phyloP scores from a whole-genome alignment of 2,329 filamentous ascomycete species.

The Hyphodiscus sp. region DNA sequence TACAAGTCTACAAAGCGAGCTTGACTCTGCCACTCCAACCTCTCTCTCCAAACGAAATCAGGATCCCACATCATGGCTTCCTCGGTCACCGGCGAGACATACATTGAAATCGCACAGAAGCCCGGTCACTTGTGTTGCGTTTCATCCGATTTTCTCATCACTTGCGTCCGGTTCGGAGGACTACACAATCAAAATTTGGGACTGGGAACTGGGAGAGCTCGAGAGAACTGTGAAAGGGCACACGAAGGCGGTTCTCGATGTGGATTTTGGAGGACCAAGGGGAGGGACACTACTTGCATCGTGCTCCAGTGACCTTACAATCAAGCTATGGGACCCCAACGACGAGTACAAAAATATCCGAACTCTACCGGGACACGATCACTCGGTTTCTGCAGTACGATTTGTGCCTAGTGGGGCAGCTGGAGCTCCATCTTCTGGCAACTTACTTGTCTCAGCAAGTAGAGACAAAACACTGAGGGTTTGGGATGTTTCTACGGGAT shows the following conservation, averaged over 20 bases:
- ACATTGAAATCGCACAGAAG: constrained; percentile 76
- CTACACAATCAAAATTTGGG: constrained; percentile 93
- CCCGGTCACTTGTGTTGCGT: constrained; percentile 80
- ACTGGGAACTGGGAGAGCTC: constrained; percentile 88
- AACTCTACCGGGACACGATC: constrained; percentile 85
- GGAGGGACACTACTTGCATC: constrained; percentile 68
- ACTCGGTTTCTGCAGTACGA: constrained; percentile 80
- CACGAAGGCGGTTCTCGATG: constrained; percentile 78
- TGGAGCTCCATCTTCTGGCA: constrained; percentile 71
- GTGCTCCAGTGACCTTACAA: constrained; percentile 75
- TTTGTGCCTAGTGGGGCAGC: constrained; percentile 82
- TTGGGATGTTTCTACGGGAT: constrained; percentile 91
- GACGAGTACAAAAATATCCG: constrained; percentile 95
- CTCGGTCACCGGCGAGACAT: constrained; percentile 73
- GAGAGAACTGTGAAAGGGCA: constrained; percentile 89
- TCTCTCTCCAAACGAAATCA: constrained; percentile 71
- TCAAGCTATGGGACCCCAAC: constrained; percentile 89
- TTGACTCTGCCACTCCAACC: constrained; percentile 75
- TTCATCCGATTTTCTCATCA: constrained; percentile 87
- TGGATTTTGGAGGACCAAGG: constrained; percentile 83
- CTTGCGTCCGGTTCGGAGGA: constrained; percentile 89
- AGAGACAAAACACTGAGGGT: constrained; percentile 79
- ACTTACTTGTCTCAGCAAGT: constrained; percentile 79
- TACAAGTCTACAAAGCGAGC: constrained; percentile 67
- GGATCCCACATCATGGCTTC: constrained; percentile 82